Evolutionary conservation across 148 eudicot genomes (phyloP), one percentile per base, ranked within the genome.

Genomic region (Cornus kousa): DNA sequence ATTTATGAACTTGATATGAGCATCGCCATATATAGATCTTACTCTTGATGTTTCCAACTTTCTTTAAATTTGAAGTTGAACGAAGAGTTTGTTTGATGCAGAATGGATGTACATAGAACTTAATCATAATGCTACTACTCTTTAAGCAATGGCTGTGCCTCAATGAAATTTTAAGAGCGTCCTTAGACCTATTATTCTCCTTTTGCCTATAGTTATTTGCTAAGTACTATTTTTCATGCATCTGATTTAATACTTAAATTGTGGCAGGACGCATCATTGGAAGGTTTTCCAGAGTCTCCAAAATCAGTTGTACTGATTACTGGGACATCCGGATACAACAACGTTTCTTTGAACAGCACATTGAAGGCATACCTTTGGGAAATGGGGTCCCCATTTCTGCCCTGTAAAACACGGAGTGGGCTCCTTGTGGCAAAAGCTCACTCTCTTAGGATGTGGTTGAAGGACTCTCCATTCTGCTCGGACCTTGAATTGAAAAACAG

Each of bases 361-460:
- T 46, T 97, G 80, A 97, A 92, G 80, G 93, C 97, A 64, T 94
- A 76, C 80, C 97, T 97, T 67, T 97, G 98, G 98, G 99, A 97
- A 83, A 97, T 97, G 98, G 99, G 97, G 33, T 94, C 99, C 59
- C 99, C 99, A 16, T 97, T 97, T 87, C 82, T 97, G 66, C 99
- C 99, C 40, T 92, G 97, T 84, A 86, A 85, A 84, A 91, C 95
- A 75, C 86, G 96, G 53, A 89, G 74, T 53, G 99, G 99, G 69
- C 67, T 94, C 74, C 97, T 97, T 33, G 85, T 97, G 23, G 98
- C 99, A 50, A 94, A 94, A 86, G 97, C 95, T 13, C 99, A 97
- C 90, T 94, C 99, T 17, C 86, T 97, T 68, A 83, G 94, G 77
- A 85, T 91, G 97, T 97, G 99, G 99, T 73, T 97, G 80, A 97